phyloP scores from a whole-genome alignment of 768 basidiomycete species.

The Amanita exitialis region DNA sequence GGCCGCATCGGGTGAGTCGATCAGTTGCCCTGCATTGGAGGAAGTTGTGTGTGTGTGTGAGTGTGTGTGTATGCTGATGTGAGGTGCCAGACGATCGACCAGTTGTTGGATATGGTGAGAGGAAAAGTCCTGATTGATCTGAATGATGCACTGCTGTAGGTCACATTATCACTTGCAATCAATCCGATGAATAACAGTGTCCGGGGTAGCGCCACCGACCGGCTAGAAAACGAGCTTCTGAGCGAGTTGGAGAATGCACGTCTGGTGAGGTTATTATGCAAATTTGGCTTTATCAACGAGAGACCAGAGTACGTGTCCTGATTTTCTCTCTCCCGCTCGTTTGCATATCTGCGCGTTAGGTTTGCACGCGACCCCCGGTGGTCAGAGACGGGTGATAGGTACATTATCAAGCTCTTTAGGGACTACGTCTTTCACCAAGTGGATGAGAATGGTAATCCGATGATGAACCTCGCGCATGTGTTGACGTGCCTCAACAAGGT shows the following conservation, averaged over 20 bases:
- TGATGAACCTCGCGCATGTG: slow-evolving; percentile 87
- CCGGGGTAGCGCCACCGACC: slow-evolving; percentile 57
- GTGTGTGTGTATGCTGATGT: no score
- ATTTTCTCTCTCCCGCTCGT: not conserved
- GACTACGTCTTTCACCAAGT: slow-evolving; percentile 99
- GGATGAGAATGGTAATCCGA: slow-evolving; percentile 81
- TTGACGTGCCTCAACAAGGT: slow-evolving; percentile 92
- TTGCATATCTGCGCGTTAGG: slow-evolving; percentile 26
- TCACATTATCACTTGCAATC: not conserved
- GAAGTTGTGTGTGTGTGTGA: no score
- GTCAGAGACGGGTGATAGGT: slow-evolving; percentile 98
- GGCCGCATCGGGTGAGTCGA: slow-evolving; percentile 44
- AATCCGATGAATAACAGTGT: not conserved
- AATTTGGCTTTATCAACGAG: slow-evolving; percentile 98
- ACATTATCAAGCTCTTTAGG: slow-evolving; percentile 96
- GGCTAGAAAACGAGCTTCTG: slow-evolving; percentile 73
- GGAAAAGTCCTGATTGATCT: slow-evolving; percentile 67
- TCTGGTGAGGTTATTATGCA: slow-evolving; percentile 79
- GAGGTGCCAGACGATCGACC: slow-evolving; percentile 46
- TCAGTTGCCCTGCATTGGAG: not conserved
- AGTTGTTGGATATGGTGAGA: slow-evolving; percentile 74
- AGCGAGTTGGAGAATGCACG: slow-evolving; percentile 92
- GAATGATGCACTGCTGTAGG: slow-evolving; percentile 70
- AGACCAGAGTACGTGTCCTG: slow-evolving; percentile 77
- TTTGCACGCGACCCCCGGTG: slow-evolving; percentile 94